Evolutionary conservation across 805 yeast species (phyloP).

Genomic region (Schwanniomyces sp.): DNA sequence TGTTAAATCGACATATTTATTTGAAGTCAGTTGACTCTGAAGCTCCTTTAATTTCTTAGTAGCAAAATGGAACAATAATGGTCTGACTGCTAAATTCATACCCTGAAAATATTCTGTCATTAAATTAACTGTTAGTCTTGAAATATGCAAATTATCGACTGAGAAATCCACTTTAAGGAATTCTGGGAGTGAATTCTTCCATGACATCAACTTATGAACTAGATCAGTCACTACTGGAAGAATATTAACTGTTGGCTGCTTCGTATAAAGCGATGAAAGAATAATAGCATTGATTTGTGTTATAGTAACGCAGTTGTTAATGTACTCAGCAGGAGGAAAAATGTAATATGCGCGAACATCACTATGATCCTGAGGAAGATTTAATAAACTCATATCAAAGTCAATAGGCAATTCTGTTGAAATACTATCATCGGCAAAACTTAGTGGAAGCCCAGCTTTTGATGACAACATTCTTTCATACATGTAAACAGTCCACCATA

Average conservation of each 20-base stretch:
- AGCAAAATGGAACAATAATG: slow-evolving; percentile 73
- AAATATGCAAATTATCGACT: slow-evolving; percentile 51
- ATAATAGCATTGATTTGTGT: slow-evolving; percentile 78
- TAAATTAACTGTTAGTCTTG: slow-evolving; percentile 68
- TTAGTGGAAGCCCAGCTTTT: slow-evolving; percentile 76
- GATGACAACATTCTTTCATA: slow-evolving; percentile 74
- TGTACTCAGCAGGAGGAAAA: slow-evolving; percentile 76
- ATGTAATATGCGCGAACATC: slow-evolving; percentile 67
- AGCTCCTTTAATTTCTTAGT: slow-evolving; percentile 58
- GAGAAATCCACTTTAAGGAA: slow-evolving; percentile 65
- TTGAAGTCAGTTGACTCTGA: slow-evolving; percentile 37
- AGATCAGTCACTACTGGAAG: slow-evolving; percentile 70
- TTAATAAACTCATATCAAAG: slow-evolving; percentile 55
- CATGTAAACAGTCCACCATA: slow-evolving; percentile 53
- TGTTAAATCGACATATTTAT: slow-evolving; percentile 62
- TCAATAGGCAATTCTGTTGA: slow-evolving; percentile 75
- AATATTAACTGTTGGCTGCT: slow-evolving; percentile 74
- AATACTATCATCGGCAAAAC: slow-evolving; percentile 79
- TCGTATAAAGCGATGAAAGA: slow-evolving; percentile 66
- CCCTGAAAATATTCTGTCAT: slow-evolving; percentile 87
- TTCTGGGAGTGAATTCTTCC: slow-evolving; percentile 67
- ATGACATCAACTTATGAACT: slow-evolving; percentile 62
- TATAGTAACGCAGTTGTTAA: slow-evolving; percentile 73
- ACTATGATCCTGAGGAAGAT: slow-evolving; percentile 34
- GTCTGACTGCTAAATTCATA: slow-evolving; percentile 74